These are phyloP conservation scores for Fusarium transvaalense DNA, from an alignment of 2,329 filamentous ascomycete genomes.

Conservation along the genomic window DNA sequence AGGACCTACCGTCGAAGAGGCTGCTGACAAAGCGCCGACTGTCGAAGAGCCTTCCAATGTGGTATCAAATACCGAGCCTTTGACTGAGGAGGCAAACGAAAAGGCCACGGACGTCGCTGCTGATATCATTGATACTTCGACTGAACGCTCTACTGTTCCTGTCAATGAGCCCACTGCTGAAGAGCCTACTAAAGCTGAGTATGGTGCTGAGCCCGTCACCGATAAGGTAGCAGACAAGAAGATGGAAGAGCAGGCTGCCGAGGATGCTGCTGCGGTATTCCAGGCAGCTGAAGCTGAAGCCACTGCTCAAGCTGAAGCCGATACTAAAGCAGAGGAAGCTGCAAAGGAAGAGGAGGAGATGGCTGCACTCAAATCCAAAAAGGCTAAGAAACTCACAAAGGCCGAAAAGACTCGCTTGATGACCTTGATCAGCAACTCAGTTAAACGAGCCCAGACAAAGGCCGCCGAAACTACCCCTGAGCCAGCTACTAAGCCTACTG, in stretches of 20 bases:
- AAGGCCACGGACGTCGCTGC: background rate
- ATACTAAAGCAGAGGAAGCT: background rate
- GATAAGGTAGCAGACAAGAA: background rate
- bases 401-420: constrained; percentile 2
- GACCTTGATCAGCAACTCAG: constrained; percentile 1
- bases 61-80: background rate
- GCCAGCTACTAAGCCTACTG: background rate
- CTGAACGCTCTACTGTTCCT: background rate
- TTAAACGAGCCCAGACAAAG: constrained; percentile 2
- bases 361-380: constrained; percentile 1
- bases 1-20: background rate
- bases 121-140: background rate
- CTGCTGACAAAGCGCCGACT: too few species aligned
- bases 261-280: background rate
- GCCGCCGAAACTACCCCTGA: background rate
- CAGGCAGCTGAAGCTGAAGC: background rate
- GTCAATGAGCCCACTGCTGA: background rate
- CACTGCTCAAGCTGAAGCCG: background rate
- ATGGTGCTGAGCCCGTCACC: background rate
- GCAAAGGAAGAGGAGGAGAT: constrained; percentile 8
- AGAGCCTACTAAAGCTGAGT: constrained; percentile 2
- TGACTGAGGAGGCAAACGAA: background rate
- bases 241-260: background rate
- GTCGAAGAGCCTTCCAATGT: background rate
- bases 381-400: constrained; percentile 9